Conservation (phyloP, 2,329 filamentous ascomycete species). For the Aspergillus sp. region DNA sequence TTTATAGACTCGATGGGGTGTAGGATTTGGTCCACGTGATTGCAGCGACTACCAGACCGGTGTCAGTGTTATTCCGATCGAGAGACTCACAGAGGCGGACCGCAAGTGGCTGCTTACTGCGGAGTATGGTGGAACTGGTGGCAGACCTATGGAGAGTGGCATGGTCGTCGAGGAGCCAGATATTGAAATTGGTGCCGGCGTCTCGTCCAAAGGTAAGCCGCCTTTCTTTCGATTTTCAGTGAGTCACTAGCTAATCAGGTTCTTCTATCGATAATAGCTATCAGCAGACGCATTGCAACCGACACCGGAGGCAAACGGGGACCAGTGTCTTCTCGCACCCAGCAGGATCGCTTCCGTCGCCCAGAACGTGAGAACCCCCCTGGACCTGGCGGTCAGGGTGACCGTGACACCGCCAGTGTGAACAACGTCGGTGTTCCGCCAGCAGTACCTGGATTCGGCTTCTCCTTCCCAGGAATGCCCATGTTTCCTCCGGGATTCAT, state of each 20-base stretch:
- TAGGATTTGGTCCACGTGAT: constrained; percentile 92
- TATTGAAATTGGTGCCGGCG: constrained; percentile 95
- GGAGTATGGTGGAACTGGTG: constrained; percentile 87
- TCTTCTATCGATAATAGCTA: constrained; percentile 29
- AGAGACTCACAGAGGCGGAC: constrained; percentile 89
- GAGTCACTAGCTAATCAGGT: not conserved
- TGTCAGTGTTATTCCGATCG: constrained; percentile 86
- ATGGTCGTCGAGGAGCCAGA: constrained; percentile 95
- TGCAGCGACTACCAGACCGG: constrained; percentile 94
- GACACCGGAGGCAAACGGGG: constrained; percentile 45
- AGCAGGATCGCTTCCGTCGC: constrained; percentile 26
- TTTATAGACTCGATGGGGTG: constrained; percentile 82
- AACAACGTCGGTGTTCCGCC: constrained; percentile 47
- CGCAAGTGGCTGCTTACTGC: constrained; percentile 95
- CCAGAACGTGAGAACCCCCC: constrained; percentile 29
- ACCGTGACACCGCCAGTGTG: constrained; percentile 30
- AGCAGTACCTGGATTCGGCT: constrained; percentile 50
- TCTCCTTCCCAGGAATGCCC: constrained; percentile 45
- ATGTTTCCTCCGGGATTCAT: constrained; percentile 45
- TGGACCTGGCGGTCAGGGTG: constrained; percentile 21
- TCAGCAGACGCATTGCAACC: constrained; percentile 47
- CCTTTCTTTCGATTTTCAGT: not conserved
- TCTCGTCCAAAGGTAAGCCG: constrained; percentile 73
- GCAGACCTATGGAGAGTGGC: constrained; percentile 68
- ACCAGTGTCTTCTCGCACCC: constrained; percentile 40